These are phyloP conservation scores for Trichophyton schoenleinii DNA, from an alignment of 2,329 filamentous ascomycete species.

Conservation along the genomic window DNA sequence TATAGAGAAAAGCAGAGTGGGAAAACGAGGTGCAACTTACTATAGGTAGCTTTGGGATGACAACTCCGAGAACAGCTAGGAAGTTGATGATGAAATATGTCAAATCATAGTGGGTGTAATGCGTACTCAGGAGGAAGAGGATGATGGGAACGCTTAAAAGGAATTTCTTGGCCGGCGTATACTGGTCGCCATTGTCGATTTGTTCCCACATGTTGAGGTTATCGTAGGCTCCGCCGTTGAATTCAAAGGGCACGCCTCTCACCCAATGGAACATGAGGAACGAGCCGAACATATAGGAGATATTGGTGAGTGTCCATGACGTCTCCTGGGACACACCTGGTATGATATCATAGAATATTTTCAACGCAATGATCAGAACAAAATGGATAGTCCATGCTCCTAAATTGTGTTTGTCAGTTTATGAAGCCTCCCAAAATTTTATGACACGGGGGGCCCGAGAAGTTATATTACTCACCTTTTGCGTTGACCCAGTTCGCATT, in stretches of 20 bases:
- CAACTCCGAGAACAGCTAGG: slow-evolving; percentile 76
- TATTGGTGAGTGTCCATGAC: slow-evolving; percentile 97
- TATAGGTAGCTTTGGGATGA: slow-evolving; percentile 91
- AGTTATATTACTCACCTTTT: slow-evolving; percentile 58
- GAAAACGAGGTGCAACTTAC: slow-evolving; percentile 44
- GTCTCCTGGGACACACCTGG: slow-evolving; percentile 94
- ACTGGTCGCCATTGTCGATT: slow-evolving; percentile 97
- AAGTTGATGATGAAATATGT: slow-evolving; percentile 97
- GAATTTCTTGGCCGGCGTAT: slow-evolving; percentile 98
- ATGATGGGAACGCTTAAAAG: slow-evolving; percentile 86
- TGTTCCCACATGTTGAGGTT: slow-evolving; percentile 99
- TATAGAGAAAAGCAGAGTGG: background rate
- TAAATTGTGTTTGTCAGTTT: slow-evolving; percentile 28
- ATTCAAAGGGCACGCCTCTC: slow-evolving; percentile 93
- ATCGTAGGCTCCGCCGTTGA: slow-evolving; percentile 96
- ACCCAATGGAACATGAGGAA: slow-evolving; percentile 99
- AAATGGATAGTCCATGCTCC: slow-evolving; percentile 97
- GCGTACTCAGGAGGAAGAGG: slow-evolving; percentile 90
- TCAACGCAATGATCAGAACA: slow-evolving; percentile 78
- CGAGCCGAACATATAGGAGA: slow-evolving; percentile 96
- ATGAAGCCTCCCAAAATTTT: background rate
- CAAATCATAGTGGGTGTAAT: slow-evolving; percentile 97
- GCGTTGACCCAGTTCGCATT: slow-evolving; percentile 99
- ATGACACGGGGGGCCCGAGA: background rate
- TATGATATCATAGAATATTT: slow-evolving; percentile 94